Percentiles rank a stretch among this genome's conserved stretches.
Evolutionary conservation across 2,329 filamentous ascomycete species (phyloP).

Genomic region (Hymenoscyphus fructigenus): DNA sequence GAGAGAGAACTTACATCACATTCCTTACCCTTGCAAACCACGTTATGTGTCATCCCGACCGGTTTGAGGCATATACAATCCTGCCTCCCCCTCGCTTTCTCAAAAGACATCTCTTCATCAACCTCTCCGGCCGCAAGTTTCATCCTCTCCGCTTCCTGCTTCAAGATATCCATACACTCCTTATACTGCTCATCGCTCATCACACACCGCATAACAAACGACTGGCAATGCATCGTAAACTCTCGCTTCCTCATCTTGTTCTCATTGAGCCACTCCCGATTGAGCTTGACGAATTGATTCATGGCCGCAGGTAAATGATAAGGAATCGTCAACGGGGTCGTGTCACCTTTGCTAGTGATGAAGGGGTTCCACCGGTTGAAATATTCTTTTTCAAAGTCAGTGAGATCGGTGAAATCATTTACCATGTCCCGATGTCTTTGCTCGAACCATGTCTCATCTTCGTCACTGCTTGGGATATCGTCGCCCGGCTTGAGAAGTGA

Average conservation of each 20-base stretch:
- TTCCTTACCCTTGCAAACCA: conserved; percentile 21
- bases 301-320: conserved; percentile 16
- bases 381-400: conserved; percentile 34
- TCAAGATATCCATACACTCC: conserved; percentile 20
- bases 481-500: conserved; percentile 30
- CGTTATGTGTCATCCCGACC: conserved; percentile 18
- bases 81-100: conserved; percentile 14
- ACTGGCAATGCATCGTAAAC: conserved; percentile 12
- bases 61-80: conserved; percentile 27
- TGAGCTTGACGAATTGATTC: conserved; percentile 26
- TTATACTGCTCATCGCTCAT: conserved; percentile 18
- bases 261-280: conserved; percentile 30
- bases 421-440: conserved; percentile 33
- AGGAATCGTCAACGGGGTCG: background rate
- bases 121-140: background rate
- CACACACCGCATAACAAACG: conserved; percentile 23
- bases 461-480: conserved; percentile 31
- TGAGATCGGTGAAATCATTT: conserved; percentile 33
- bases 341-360: conserved; percentile 15
- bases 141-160: conserved; percentile 4
- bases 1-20: conserved; percentile 19
- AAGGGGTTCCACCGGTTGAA: conserved; percentile 34
- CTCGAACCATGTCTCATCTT: conserved; percentile 35
- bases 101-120: conserved; percentile 3
- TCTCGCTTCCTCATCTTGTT: conserved; percentile 11